phyloP scores from a whole-genome alignment of 306 rosid species.

The Vicia villosa region DNA sequence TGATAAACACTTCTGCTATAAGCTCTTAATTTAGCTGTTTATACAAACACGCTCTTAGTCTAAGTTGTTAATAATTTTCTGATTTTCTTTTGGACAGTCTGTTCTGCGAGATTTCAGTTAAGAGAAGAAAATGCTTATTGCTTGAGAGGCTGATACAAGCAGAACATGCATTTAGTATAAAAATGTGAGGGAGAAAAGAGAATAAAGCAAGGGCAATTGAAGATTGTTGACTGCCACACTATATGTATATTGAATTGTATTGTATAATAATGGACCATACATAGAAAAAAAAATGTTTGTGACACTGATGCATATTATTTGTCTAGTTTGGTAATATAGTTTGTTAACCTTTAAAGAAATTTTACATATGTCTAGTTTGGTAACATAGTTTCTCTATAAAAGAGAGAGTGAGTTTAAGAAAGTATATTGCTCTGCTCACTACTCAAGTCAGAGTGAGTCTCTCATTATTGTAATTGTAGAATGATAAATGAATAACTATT shows the following conservation, averaged over 20 bases:
- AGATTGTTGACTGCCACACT: slow-evolving; percentile 22
- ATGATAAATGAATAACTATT: too few species aligned
- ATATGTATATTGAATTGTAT: slow-evolving; percentile 35
- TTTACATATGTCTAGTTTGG: too few species aligned
- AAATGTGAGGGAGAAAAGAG: slow-evolving; percentile 18
- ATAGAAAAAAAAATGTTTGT: too few species aligned
- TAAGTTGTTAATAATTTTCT: slow-evolving; percentile 19
- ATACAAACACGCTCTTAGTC: neutral
- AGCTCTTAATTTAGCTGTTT: neutral
- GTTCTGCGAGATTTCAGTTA: slow-evolving; percentile 52
- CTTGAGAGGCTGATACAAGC: slow-evolving; percentile 30
- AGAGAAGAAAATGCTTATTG: slow-evolving; percentile 38
- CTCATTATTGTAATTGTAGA: too few species aligned
- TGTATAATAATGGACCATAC: slow-evolving; percentile 16
- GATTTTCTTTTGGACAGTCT: slow-evolving; percentile 50
- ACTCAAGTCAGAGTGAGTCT: too few species aligned
- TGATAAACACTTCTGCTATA: neutral
- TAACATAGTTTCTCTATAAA: too few species aligned
- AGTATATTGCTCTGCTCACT: too few species aligned
- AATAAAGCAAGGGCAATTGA: slow-evolving; percentile 29
- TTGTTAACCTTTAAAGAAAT: too few species aligned
- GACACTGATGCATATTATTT: too few species aligned
- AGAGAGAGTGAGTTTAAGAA: too few species aligned
- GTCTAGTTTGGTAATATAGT: too few species aligned
- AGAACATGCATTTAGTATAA: slow-evolving; percentile 29